These are phyloP conservation scores for Apophysomyces variabilis DNA, from an alignment of 371 early-diverging fungal species.

Conservation along the genomic window DNA sequence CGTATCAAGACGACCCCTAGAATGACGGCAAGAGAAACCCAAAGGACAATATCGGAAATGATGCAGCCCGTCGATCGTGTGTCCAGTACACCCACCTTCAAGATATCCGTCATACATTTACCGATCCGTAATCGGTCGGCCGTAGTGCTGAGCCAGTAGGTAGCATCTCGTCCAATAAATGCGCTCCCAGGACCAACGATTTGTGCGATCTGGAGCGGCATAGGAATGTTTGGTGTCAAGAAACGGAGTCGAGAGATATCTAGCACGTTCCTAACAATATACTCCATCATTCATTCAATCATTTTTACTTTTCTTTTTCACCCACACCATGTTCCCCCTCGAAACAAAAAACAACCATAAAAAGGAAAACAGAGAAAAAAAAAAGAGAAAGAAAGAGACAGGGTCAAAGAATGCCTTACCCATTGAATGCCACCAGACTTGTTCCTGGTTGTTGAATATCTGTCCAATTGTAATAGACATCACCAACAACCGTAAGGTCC, in stretches of 20 bases:
- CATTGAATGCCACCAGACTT: conserved; percentile 77
- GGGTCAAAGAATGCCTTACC: conserved; percentile 34
- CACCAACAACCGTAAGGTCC: conserved; percentile 57
- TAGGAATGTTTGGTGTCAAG: conserved; percentile 50
- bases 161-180: conserved; percentile 66
- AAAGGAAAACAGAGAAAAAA: too few relatives aligned
- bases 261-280: conserved; percentile 51
- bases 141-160: conserved; percentile 61
- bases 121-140: conserved; percentile 58
- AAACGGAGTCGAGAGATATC: conserved; percentile 49
- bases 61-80: conserved; percentile 79
- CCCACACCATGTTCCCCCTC: too few relatives aligned
- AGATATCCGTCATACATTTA: conserved; percentile 69
- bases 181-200: conserved; percentile 55
- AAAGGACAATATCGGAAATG: conserved; percentile 76
- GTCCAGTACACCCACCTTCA: conserved; percentile 81
- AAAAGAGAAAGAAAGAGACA: too few relatives aligned
- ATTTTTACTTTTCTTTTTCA: conserved; percentile 9
- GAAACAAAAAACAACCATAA: too few relatives aligned
- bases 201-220: conserved; percentile 47
- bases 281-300: neutral
- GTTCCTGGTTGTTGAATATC: conserved; percentile 62
- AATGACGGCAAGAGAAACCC: conserved; percentile 78
- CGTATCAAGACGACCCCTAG: conserved; percentile 80
- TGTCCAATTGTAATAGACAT: conserved; percentile 77